These are phyloP conservation scores for Immersiella caudata DNA, from an alignment of 495 filamentous ascomycete species.

Conservation along the genomic window DNA sequence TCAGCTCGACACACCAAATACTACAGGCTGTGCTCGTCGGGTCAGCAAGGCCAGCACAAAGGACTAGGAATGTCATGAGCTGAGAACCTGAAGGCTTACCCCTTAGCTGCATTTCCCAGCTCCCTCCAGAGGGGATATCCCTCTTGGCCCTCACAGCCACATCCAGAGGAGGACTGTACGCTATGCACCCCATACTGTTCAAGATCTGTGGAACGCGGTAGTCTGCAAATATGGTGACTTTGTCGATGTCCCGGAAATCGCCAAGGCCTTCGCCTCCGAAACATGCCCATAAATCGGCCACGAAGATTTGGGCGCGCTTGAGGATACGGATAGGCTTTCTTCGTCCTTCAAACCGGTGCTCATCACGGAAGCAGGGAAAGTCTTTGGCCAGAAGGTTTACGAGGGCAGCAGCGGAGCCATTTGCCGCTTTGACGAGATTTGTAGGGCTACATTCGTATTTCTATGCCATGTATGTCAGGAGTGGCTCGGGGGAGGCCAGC, in stretches of 20 bases:
- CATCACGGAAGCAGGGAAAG: slow-evolving; percentile 87
- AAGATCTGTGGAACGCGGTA: slow-evolving; percentile 96
- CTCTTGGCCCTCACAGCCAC: slow-evolving; percentile 64
- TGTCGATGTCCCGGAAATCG: slow-evolving; percentile 86
- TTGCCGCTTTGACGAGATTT: slow-evolving; percentile 73
- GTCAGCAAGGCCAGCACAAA: neutral
- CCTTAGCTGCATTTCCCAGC: slow-evolving; percentile 86
- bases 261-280: slow-evolving; percentile 82
- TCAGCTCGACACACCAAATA: slow-evolving; percentile 92
- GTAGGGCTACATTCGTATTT: slow-evolving; percentile 76
- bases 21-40: slow-evolving; percentile 59
- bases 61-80: neutral
- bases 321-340: slow-evolving; percentile 72
- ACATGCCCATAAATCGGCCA: slow-evolving; percentile 93
- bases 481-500: too few species aligned
- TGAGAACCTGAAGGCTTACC: slow-evolving; percentile 46
- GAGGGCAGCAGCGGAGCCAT: slow-evolving; percentile 77
- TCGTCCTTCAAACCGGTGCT: slow-evolving; percentile 69
- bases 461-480: slow-evolving; percentile 45
- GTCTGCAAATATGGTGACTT: slow-evolving; percentile 98
- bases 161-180: slow-evolving; percentile 79
- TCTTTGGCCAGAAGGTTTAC: slow-evolving; percentile 79
- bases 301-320: slow-evolving; percentile 93
- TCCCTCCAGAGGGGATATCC: slow-evolving; percentile 68
- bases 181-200: slow-evolving; percentile 76